phyloP scores from a whole-genome alignment of 495 filamentous ascomycete species.

The Xylaria curta region DNA sequence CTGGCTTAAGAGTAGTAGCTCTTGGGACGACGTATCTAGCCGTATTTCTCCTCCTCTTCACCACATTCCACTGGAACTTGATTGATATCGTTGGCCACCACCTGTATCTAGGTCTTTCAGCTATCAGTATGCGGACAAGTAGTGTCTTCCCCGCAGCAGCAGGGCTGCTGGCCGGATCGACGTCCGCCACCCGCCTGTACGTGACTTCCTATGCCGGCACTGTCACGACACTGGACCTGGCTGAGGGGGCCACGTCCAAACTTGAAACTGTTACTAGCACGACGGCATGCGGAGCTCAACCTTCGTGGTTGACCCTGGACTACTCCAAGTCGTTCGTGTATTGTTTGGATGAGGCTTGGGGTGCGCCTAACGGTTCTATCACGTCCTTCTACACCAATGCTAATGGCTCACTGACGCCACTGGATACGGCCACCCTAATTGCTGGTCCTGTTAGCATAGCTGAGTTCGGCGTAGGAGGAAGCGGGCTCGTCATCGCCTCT shows the following conservation, averaged over 20 bases:
- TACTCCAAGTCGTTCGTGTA: constrained; percentile 56
- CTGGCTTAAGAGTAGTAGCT: constrained; percentile 22
- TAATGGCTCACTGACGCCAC: constrained; percentile 44
- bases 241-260: constrained; percentile 33
- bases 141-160: constrained; percentile 38
- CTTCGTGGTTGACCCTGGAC: constrained; percentile 66
- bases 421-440: constrained; percentile 43
- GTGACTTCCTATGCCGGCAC: constrained; percentile 67
- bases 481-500: constrained; percentile 53
- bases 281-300: constrained; percentile 58
- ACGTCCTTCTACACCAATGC: constrained; percentile 45
- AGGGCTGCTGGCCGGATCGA: constrained; percentile 40
- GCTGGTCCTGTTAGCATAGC: constrained; percentile 54
- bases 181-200: constrained; percentile 57
- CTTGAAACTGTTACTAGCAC: constrained; percentile 48
- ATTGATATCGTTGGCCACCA: constrained; percentile 23
- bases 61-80: constrained; percentile 19
- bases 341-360: constrained; percentile 64
- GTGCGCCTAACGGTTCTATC: constrained; percentile 48
- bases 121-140: constrained; percentile 37
- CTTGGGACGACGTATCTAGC: constrained; percentile 35
- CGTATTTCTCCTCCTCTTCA: constrained; percentile 33
- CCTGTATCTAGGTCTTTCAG: constrained; percentile 27
- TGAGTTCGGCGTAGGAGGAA: constrained; percentile 48
- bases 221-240: constrained; percentile 60